Conservation (phyloP, 345 rosid genomes). For the Melaleuca quinquenervia region DNA sequence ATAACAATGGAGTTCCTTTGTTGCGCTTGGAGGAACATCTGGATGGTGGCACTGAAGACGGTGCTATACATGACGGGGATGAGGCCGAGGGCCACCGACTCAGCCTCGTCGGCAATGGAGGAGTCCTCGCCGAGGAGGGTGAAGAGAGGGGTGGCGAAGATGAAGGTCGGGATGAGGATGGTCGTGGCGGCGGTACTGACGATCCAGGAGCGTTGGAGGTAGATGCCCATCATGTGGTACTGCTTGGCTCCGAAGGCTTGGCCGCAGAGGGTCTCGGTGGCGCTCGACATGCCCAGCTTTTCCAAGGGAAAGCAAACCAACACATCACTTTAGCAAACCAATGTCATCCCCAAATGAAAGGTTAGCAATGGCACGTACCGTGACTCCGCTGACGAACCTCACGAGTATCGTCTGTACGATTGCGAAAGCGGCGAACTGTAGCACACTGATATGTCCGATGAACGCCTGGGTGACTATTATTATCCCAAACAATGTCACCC, state of each 20-base stretch:
- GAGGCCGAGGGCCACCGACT: slow-evolving; percentile 9
- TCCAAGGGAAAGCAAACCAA: background rate
- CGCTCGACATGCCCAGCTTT: slow-evolving; percentile 31
- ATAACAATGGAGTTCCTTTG: slow-evolving; percentile 12
- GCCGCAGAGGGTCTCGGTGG: slow-evolving; percentile 27
- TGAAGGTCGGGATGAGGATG: slow-evolving; percentile 7
- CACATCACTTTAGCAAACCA: background rate
- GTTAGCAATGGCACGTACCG: background rate
- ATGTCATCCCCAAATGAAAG: background rate
- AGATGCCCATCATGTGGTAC: slow-evolving; percentile 27
- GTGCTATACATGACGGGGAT: slow-evolving; percentile 15
- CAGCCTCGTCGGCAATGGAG: slow-evolving; percentile 4
- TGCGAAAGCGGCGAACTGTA: slow-evolving; percentile 7
- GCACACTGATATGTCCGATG: slow-evolving; percentile 7
- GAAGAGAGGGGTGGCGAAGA: slow-evolving; percentile 12
- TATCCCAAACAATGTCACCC: slow-evolving; percentile 3
- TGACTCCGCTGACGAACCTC: slow-evolving; percentile 8
- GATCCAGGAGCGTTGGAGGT: slow-evolving; percentile 30
- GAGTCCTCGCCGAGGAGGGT: slow-evolving; percentile 8
- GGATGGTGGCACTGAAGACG: slow-evolving; percentile 11
- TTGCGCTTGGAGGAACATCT: slow-evolving; percentile 21
- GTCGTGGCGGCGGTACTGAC: slow-evolving; percentile 7
- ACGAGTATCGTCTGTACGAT: slow-evolving; percentile 13
- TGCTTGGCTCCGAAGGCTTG: slow-evolving; percentile 31
- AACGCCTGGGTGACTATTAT: slow-evolving; percentile 9